phyloP scores from a whole-genome alignment of 148 eudicot species.

The Amaranthus palmeri region DNA sequence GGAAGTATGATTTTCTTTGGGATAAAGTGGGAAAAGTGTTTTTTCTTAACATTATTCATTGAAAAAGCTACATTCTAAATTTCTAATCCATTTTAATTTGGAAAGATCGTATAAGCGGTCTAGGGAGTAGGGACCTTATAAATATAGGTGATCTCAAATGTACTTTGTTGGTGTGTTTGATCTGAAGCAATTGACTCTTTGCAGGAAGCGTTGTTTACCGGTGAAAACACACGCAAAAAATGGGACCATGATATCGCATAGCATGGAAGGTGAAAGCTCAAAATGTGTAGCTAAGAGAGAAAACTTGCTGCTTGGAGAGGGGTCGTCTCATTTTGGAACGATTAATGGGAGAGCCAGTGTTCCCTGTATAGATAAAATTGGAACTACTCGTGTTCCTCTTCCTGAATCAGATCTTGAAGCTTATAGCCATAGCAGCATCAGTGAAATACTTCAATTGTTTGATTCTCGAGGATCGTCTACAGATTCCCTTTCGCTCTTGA shows the following conservation, averaged over 20 bases:
- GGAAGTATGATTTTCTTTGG: too few relatives aligned
- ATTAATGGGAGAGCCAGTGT: constrained; percentile 6
- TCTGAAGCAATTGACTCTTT: constrained; percentile 8
- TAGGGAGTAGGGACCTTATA: too few relatives aligned
- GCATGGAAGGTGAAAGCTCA: constrained; percentile 1
- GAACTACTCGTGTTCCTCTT: constrained; percentile 3
- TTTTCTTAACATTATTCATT: too few relatives aligned
- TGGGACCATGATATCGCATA: constrained; percentile 4
- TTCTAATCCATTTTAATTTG: too few relatives aligned
- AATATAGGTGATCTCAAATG: not conserved
- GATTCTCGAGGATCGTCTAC: constrained; percentile 5
- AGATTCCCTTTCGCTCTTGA: constrained; percentile 20
- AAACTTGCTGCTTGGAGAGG: constrained; percentile 13
- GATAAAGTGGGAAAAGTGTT: too few relatives aligned
- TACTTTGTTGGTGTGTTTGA: constrained; percentile 2
- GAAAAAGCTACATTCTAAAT: too few relatives aligned
- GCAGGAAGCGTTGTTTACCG: constrained; percentile 27
- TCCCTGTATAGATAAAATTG: not conserved
- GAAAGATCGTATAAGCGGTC: too few relatives aligned
- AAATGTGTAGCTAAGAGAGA: constrained; percentile 12
- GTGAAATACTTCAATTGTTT: constrained; percentile 10
- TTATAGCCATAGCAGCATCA: constrained; percentile 9
- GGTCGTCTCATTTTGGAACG: constrained; percentile 13
- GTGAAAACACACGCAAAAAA: constrained; percentile 16
- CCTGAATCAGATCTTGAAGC: constrained; percentile 16